Conservation (phyloP, 2,329 filamentous ascomycete species). For the Colletotrichum trifolii region DNA sequence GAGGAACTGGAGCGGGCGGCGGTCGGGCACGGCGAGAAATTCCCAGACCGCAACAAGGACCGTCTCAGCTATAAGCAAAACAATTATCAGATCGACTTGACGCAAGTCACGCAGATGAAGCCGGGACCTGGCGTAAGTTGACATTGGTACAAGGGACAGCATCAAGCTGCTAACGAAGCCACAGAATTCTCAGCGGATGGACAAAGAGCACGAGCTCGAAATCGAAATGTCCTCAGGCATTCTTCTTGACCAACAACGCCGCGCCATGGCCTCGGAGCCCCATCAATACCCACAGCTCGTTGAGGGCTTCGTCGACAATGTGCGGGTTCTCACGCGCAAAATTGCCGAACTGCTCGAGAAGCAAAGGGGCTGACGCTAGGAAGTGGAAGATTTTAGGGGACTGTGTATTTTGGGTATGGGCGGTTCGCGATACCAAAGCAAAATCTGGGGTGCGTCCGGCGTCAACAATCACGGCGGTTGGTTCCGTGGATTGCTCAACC, state of each 20-base stretch:
- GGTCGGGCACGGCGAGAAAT: slow-evolving; percentile 50
- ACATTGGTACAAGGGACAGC: background rate
- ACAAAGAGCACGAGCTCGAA: slow-evolving; percentile 84
- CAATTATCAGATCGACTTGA: slow-evolving; percentile 90
- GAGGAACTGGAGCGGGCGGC: slow-evolving; percentile 61
- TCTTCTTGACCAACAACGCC: slow-evolving; percentile 74
- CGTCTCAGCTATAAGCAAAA: slow-evolving; percentile 90
- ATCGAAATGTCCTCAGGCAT: slow-evolving; percentile 75
- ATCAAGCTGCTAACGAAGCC: slow-evolving; percentile 11
- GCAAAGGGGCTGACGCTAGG: too few species aligned
- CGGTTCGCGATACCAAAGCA: slow-evolving; percentile 32
- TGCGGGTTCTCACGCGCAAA: slow-evolving; percentile 67
- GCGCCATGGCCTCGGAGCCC: slow-evolving; percentile 60
- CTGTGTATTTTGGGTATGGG: slow-evolving; percentile 13
- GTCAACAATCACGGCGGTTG: slow-evolving; percentile 24
- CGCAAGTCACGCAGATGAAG: slow-evolving; percentile 76
- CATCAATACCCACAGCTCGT: slow-evolving; percentile 76
- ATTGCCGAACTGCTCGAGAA: slow-evolving; percentile 45
- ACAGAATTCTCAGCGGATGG: slow-evolving; percentile 53
- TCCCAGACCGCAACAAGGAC: slow-evolving; percentile 82
- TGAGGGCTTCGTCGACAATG: slow-evolving; percentile 80
- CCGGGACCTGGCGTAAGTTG: slow-evolving; percentile 51
- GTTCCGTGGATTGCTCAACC: slow-evolving; percentile 8
- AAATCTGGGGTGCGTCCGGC: slow-evolving; percentile 21
- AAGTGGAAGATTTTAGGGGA: slow-evolving; percentile 23